These are phyloP conservation scores for Cytospora paraplurivora DNA, from an alignment of 2,329 filamentous ascomycete species.

Conservation along the genomic window DNA sequence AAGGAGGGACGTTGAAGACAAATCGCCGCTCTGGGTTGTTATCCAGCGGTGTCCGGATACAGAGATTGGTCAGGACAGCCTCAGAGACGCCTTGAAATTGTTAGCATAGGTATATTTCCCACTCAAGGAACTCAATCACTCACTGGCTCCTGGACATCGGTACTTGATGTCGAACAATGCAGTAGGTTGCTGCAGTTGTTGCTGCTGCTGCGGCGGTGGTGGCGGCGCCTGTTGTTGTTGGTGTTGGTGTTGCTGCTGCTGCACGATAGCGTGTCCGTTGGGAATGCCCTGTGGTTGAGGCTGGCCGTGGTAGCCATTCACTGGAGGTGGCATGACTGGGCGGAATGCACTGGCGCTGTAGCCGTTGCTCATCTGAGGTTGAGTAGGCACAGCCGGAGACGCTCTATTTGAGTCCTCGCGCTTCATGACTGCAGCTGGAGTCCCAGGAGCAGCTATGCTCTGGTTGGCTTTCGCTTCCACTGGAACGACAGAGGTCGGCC, in stretches of 20 bases:
- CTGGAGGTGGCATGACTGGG: conserved; percentile 27
- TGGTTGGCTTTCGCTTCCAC: conserved; percentile 31
- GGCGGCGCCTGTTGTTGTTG: not conserved
- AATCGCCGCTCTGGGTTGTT: conserved; percentile 64
- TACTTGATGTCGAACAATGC: conserved; percentile 25
- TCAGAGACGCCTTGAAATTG: conserved; percentile 50
- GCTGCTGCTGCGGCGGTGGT: not conserved
- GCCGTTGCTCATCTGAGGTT: conserved; percentile 36
- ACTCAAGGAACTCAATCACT: not conserved
- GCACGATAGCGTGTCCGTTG: conserved; percentile 19
- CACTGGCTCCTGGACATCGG: conserved; percentile 28
- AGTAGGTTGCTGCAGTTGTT: not conserved
- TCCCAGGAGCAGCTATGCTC: conserved; percentile 48
- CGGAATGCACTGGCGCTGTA: conserved; percentile 28
- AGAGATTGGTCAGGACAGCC: conserved; percentile 68
- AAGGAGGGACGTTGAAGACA: conserved; percentile 65
- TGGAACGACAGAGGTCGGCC: conserved; percentile 26
- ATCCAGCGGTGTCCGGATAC: conserved; percentile 67
- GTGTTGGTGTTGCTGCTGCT: conserved; percentile 5
- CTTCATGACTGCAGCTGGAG: conserved; percentile 45
- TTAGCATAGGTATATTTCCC: conserved; percentile 31
- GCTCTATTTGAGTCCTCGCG: conserved; percentile 41
- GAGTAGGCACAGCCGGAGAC: conserved; percentile 35
- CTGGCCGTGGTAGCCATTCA: conserved; percentile 17
- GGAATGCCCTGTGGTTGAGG: conserved; percentile 20